Conservation (phyloP, 1,284 basidiomycete species). For the Gymnopus androsaceus region DNA sequence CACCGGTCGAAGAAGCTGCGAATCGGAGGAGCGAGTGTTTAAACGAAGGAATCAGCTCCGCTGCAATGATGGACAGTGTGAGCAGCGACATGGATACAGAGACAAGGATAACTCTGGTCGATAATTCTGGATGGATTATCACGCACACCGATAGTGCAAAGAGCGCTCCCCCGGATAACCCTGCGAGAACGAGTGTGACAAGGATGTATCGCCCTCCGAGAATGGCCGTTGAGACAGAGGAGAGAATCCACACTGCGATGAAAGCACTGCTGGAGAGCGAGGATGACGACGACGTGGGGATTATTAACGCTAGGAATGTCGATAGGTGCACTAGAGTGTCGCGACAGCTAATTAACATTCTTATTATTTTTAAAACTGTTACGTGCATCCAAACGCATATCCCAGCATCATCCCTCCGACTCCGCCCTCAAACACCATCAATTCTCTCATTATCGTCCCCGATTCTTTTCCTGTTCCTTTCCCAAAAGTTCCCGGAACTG, state of each 20-base stretch:
- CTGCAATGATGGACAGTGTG: conserved; percentile 43
- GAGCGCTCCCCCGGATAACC: conserved; percentile 52
- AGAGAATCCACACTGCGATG: conserved; percentile 59
- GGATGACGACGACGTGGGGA: conserved; percentile 45
- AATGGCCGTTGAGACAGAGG: conserved; percentile 44
- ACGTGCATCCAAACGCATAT: conserved; percentile 61
- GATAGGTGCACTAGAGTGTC: conserved; percentile 52
- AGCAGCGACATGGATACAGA: conserved; percentile 45
- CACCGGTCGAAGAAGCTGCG: conserved; percentile 52
- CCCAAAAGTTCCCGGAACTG: conserved; percentile 41
- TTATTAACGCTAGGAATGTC: conserved; percentile 60
- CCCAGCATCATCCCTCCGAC: conserved; percentile 61
- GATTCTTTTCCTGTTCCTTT: conserved; percentile 35
- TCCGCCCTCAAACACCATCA: conserved; percentile 54
- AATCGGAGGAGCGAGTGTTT: conserved; percentile 52
- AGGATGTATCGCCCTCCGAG: conserved; percentile 54
- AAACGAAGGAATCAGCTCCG: conserved; percentile 31
- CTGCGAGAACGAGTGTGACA: conserved; percentile 45
- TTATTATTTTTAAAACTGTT: neutral
- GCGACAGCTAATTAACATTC: conserved; percentile 10
- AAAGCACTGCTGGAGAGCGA: conserved; percentile 46
- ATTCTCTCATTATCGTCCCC: conserved; percentile 16
- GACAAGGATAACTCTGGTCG: conserved; percentile 53
- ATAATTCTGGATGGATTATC: conserved; percentile 61
- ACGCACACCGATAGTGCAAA: conserved; percentile 54